Conservation (phyloP, 192 early-diverging fungal genomes). For the Umbelopsis sp. region DNA sequence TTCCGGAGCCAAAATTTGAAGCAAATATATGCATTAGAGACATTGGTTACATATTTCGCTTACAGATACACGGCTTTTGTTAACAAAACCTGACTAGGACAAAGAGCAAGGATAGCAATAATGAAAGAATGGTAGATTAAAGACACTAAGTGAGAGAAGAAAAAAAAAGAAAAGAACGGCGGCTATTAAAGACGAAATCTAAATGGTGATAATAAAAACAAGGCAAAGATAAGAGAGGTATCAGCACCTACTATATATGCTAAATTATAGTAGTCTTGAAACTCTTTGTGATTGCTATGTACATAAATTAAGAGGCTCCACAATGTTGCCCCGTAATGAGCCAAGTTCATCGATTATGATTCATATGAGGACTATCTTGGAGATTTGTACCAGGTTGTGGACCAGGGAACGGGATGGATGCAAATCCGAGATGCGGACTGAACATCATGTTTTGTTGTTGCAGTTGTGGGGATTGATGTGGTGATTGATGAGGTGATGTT, state of each 20-base stretch:
- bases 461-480: constrained; percentile 20
- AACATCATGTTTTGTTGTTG: constrained; percentile 17
- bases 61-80: background rate
- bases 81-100: background rate
- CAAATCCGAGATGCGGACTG: constrained; percentile 13
- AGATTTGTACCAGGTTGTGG: background rate
- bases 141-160: constrained; percentile 3
- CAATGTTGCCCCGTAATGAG: background rate
- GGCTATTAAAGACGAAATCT: constrained; percentile 14
- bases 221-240: constrained; percentile 23
- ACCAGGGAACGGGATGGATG: constrained; percentile 6
- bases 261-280: constrained; percentile 18
- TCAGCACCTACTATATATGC: constrained; percentile 19
- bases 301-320: constrained; percentile 9
- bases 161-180: background rate
- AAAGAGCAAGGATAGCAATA: constrained; percentile 16
- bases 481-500: constrained; percentile 10
- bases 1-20: too few species aligned
- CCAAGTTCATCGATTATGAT: background rate
- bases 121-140: constrained; percentile 16
- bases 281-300: constrained; percentile 23
- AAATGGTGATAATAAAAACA: constrained; percentile 22
- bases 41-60: too few species aligned
- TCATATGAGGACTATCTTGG: constrained; percentile 12
- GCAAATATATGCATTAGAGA: too few species aligned